phyloP scores from a whole-genome alignment of 1,139 yeast species.

The Candida pseudoviswanathii region DNA sequence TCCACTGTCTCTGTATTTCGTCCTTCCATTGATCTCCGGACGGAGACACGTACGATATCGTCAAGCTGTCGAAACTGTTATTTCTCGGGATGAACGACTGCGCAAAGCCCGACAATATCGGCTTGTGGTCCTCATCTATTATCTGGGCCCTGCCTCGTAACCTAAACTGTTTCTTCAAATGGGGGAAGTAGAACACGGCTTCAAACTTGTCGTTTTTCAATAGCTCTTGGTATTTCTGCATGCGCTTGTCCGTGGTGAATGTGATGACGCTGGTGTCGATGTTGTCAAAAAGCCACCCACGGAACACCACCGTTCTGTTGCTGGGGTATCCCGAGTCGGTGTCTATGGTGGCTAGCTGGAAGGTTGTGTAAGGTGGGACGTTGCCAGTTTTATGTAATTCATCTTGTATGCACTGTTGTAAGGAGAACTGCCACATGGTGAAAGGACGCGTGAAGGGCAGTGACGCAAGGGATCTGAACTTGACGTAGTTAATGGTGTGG shows the following conservation, averaged over 20 bases:
- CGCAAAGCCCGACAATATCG: conserved; percentile 37
- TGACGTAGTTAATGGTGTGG: background rate
- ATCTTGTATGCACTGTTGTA: conserved; percentile 11
- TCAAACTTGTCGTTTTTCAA: conserved; percentile 57
- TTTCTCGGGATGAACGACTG: conserved; percentile 23
- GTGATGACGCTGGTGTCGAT: conserved; percentile 66
- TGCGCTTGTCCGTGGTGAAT: conserved; percentile 73
- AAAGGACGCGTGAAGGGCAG: background rate
- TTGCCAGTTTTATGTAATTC: conserved; percentile 20
- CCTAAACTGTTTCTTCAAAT: conserved; percentile 66
- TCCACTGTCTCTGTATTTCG: conserved; percentile 70
- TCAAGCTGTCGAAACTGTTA: conserved; percentile 8
- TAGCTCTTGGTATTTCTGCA: conserved; percentile 62
- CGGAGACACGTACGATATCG: conserved; percentile 42
- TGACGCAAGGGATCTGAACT: background rate
- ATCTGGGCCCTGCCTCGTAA: conserved; percentile 65
- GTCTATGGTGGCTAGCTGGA: conserved; percentile 73
- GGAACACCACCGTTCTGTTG: conserved; percentile 68
- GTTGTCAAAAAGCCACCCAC: conserved; percentile 78
- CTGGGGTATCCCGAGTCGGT: conserved; percentile 52
- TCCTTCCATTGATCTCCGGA: conserved; percentile 62
- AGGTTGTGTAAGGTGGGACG: conserved; percentile 52
- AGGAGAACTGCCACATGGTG: conserved; percentile 2
- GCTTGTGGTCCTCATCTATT: conserved; percentile 36
- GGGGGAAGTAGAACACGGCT: conserved; percentile 73